These are phyloP conservation scores for Botrytis galanthina DNA, from an alignment of 2,329 filamentous ascomycete species.

Conservation along the genomic window DNA sequence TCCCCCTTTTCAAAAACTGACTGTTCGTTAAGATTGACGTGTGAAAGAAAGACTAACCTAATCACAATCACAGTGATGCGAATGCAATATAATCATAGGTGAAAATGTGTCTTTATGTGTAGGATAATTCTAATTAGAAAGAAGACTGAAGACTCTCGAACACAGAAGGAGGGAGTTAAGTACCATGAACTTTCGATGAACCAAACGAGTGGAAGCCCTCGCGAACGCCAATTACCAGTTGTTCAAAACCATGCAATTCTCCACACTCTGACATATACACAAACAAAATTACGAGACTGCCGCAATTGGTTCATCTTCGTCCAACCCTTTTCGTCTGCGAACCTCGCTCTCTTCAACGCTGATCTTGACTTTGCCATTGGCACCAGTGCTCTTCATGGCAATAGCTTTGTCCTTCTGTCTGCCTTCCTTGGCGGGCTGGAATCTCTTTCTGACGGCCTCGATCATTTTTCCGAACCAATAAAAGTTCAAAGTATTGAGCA, in stretches of 20 bases:
- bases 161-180: background rate
- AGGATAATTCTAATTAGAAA: constrained; percentile 9
- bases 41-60: background rate
- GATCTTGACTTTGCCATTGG: constrained; percentile 34
- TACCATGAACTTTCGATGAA: background rate
- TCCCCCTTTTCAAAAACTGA: too few species aligned
- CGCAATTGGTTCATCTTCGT: constrained; percentile 15
- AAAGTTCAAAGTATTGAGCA: constrained; percentile 73
- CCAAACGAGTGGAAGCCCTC: background rate
- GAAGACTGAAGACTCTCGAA: background rate
- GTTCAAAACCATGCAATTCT: background rate
- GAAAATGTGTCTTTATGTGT: background rate
- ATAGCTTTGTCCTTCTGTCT: constrained; percentile 37
- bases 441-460: constrained; percentile 71
- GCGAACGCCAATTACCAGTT: background rate
- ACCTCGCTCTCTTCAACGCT: constrained; percentile 37
- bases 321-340: constrained; percentile 32
- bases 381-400: constrained; percentile 33
- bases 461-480: constrained; percentile 91
- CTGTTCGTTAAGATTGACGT: background rate
- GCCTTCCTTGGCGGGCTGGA: constrained; percentile 52
- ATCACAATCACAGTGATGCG: background rate
- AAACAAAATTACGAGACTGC: constrained; percentile 13
- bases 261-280: background rate
- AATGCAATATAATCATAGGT: background rate